A percentile compares a stretch with the other conserved stretches of the same genome.
These are phyloP conservation scores for Penicillium flavigenum DNA, from an alignment of 495 filamentous ascomycete genomes.

Conservation along the genomic window DNA sequence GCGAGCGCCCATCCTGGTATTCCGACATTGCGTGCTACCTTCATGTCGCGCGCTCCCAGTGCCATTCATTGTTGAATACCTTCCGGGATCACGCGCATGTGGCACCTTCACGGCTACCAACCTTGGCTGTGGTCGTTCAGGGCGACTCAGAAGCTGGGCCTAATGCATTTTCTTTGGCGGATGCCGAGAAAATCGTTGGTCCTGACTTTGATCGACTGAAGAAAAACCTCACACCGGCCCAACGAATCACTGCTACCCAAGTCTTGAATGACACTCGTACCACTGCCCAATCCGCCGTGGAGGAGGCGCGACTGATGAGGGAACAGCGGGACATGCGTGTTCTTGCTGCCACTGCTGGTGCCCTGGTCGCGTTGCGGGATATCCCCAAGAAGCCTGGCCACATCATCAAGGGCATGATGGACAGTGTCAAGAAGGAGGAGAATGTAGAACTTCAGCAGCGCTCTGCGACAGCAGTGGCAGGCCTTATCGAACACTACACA, in stretches of 20 bases:
- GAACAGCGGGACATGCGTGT: slow-evolving; percentile 83
- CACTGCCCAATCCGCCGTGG: slow-evolving; percentile 66
- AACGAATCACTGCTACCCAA: slow-evolving; percentile 74
- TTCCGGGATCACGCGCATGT: slow-evolving; percentile 88
- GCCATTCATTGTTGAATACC: slow-evolving; percentile 80
- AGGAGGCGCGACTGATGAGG: slow-evolving; percentile 74
- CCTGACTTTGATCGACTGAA: slow-evolving; percentile 84
- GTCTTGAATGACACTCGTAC: slow-evolving; percentile 71
- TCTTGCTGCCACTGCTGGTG: slow-evolving; percentile 79
- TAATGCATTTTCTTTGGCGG: slow-evolving; percentile 81
- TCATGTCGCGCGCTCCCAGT: slow-evolving; percentile 84
- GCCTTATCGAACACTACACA: slow-evolving; percentile 83
- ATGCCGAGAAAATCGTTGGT: slow-evolving; percentile 80
- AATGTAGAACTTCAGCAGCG: slow-evolving; percentile 86
- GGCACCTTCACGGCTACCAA: slow-evolving; percentile 66
- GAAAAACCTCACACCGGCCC: slow-evolving; percentile 76
- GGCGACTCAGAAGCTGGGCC: slow-evolving; percentile 87
- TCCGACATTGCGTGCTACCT: slow-evolving; percentile 85
- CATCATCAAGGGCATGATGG: slow-evolving; percentile 95
- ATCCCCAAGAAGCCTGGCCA: slow-evolving; percentile 87
- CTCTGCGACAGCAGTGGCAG: slow-evolving; percentile 77
- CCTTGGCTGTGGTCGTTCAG: slow-evolving; percentile 84
- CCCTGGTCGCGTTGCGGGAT: slow-evolving; percentile 78
- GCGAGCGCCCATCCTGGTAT: slow-evolving; percentile 76
- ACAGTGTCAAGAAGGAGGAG: slow-evolving; percentile 94